phyloP scores from a whole-genome alignment of 306 rosid species.

The Urtica urens region DNA sequence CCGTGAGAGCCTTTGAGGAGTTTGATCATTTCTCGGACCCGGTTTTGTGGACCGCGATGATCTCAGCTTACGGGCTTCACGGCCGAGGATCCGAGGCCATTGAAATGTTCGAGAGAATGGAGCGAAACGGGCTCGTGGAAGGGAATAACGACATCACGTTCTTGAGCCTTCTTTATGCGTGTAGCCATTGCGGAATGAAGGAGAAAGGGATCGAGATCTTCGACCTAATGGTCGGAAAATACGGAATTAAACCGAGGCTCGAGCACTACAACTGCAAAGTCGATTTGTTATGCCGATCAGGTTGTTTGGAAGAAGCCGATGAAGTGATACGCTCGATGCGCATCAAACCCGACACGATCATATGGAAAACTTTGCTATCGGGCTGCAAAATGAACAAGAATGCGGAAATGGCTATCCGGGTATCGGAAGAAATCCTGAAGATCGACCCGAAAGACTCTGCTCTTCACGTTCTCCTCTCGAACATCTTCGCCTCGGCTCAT shows the following conservation, averaged over 20 bases:
- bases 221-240: slow-evolving; percentile 54
- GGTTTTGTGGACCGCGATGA: slow-evolving; percentile 78
- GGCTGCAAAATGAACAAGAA: slow-evolving; percentile 85
- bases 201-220: slow-evolving; percentile 60
- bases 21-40: slow-evolving; percentile 42
- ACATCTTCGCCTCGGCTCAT: slow-evolving; percentile 63
- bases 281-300: slow-evolving; percentile 74
- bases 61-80: slow-evolving; percentile 83
- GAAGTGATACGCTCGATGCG: slow-evolving; percentile 73
- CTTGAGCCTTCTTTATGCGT: slow-evolving; percentile 83
- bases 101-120: slow-evolving; percentile 58
- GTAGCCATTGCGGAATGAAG: slow-evolving; percentile 77
- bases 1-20: slow-evolving; percentile 55
- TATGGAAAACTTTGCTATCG: slow-evolving; percentile 81
- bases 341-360: slow-evolving; percentile 57
- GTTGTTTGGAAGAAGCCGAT: slow-evolving; percentile 75
- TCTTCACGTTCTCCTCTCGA: slow-evolving; percentile 65
- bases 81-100: slow-evolving; percentile 76
- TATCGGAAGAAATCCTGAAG: slow-evolving; percentile 59
- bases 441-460: slow-evolving; percentile 70
- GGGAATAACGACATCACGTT: slow-evolving; percentile 81
- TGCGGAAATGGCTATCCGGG: slow-evolving; percentile 53
- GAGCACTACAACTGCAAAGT: slow-evolving; percentile 86
- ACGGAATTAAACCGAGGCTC: slow-evolving; percentile 46
- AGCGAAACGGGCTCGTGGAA: slow-evolving; percentile 31